These are phyloP conservation scores for Fomitopsis pinicola DNA, from an alignment of 1,284 basidiomycete species.

Conservation along the genomic window DNA sequence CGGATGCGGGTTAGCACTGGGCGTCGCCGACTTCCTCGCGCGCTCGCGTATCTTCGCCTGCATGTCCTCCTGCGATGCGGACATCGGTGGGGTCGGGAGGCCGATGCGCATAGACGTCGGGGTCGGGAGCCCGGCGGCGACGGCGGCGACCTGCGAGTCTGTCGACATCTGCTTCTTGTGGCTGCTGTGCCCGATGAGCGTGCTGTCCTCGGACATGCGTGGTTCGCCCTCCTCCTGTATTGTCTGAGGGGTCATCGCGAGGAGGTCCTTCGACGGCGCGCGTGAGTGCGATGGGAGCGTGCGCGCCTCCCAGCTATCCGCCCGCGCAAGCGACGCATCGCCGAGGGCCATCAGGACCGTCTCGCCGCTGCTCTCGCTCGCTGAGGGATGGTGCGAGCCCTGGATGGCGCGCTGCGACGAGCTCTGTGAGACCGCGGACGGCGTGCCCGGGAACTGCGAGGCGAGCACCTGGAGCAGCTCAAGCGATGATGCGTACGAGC, in stretches of 20 bases:
- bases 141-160: constrained; percentile 9
- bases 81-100: constrained; percentile 1
- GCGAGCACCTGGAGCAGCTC: constrained; percentile 45
- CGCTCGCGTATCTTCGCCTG: not conserved
- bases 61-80: constrained; percentile 1
- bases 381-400: not conserved
- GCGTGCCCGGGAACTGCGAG: constrained; percentile 47
- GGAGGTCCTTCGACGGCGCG: not conserved
- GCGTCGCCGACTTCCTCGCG: not conserved
- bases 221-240: not conserved
- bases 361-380: not conserved
- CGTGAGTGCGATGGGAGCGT: not conserved
- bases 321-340: not conserved
- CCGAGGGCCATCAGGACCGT: not conserved
- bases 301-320: not conserved
- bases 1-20: not conserved
- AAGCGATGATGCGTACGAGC: constrained; percentile 23
- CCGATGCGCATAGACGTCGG: constrained; percentile 10
- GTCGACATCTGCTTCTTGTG: constrained; percentile 1
- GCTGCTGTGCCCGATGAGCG: not conserved
- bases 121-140: constrained; percentile 10
- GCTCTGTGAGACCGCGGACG: constrained; percentile 23
- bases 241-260: not conserved
- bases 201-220: not conserved
- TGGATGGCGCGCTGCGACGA: not conserved